Evolutionary conservation across 345 rosid genomes (phyloP).

Genomic region (Eucalyptus microcorys): DNA sequence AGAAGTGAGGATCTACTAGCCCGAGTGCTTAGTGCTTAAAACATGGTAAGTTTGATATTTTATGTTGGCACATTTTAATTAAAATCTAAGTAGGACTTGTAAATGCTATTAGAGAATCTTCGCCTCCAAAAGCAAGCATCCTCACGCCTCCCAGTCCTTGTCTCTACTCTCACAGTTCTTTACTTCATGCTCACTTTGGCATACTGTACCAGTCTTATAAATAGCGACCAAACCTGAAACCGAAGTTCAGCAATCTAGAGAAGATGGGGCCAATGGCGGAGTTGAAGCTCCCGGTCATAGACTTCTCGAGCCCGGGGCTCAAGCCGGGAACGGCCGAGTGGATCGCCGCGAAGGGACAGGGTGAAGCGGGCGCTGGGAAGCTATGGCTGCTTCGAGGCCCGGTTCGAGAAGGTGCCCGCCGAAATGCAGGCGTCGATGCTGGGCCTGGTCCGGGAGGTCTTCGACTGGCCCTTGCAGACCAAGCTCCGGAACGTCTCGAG

Average conservation of each 20-base stretch:
- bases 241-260: background rate
- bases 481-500: constrained; percentile 32
- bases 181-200: background rate
- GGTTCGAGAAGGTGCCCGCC: constrained; percentile 14
- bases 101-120: background rate
- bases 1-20: background rate
- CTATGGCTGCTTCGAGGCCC: constrained; percentile 62
- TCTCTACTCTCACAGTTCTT: background rate
- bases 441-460: constrained; percentile 24
- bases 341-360: constrained; percentile 10
- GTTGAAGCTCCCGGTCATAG: constrained; percentile 17
- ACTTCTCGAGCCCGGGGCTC: constrained; percentile 15
- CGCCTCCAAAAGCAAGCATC: background rate
- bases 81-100: background rate
- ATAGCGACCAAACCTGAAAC: background rate
- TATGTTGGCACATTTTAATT: background rate
- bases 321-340: constrained; percentile 26
- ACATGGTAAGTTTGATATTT: background rate
- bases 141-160: background rate
- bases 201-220: background rate
- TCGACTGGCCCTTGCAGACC: constrained; percentile 34
- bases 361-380: constrained; percentile 35
- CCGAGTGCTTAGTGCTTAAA: background rate
- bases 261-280: constrained; percentile 28
- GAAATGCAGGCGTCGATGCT: constrained; percentile 16